Evolutionary conservation across 2,329 filamentous ascomycete genomes (phyloP).

Genomic region (Stachybotrys chartarum): DNA sequence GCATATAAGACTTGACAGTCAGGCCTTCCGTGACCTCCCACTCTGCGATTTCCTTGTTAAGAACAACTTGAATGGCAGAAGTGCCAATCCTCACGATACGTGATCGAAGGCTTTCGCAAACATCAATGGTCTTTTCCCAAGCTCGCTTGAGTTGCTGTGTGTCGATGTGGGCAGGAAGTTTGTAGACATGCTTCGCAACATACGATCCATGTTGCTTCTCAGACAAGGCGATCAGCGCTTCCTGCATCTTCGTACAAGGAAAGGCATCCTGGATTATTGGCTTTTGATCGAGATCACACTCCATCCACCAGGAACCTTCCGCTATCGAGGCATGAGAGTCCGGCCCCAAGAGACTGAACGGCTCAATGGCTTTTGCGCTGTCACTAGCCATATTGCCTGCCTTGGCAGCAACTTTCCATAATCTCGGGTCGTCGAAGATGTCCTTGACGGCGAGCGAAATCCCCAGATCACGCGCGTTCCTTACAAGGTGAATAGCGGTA

Average conservation of each 20-base stretch:
- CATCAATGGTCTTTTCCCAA: constrained; percentile 6
- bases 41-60: not conserved
- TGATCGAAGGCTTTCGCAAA: constrained; percentile 5
- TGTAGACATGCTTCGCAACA: constrained; percentile 1
- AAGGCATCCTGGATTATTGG: constrained; percentile 5
- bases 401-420: constrained; percentile 6
- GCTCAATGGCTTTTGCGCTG: not conserved
- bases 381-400: not conserved
- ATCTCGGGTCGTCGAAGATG: constrained; percentile 6
- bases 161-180: not conserved
- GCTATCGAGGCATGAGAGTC: not conserved
- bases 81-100: constrained; percentile 4
- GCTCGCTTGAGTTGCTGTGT: constrained; percentile 1
- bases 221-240: constrained; percentile 7
- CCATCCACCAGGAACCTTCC: not conserved
- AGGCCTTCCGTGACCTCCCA: constrained; percentile 1
- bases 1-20: constrained; percentile 1
- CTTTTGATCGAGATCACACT: not conserved
- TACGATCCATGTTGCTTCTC: constrained; percentile 6
- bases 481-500: constrained; percentile 8
- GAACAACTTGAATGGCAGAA: constrained; percentile 7
- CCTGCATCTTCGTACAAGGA: constrained; percentile 8
- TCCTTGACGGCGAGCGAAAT: constrained; percentile 5
- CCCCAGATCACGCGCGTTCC: not conserved
- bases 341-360: not conserved